Evolutionary conservation across 2,329 filamentous ascomycete species (phyloP).

Genomic region (Didymella arachidicola): DNA sequence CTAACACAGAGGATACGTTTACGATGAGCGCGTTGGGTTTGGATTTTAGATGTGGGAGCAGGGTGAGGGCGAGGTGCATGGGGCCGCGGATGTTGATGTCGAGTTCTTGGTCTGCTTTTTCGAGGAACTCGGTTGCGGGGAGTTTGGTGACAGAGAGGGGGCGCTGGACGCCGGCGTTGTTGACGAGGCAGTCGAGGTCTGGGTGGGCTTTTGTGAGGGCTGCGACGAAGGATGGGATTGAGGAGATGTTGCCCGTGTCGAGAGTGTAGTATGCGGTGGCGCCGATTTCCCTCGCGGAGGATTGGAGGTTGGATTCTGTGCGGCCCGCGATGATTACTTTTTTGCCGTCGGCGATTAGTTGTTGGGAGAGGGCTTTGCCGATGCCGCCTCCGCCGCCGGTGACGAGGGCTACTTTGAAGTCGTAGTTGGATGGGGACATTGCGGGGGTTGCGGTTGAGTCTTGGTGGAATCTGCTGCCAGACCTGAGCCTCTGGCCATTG

Average conservation of each 20-base stretch:
- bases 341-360: slow-evolving; percentile 56
- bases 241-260: slow-evolving; percentile 58
- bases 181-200: slow-evolving; percentile 65
- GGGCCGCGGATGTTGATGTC: slow-evolving; percentile 66
- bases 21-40: slow-evolving; percentile 57
- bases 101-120: slow-evolving; percentile 64
- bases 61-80: slow-evolving; percentile 61
- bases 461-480: neutral
- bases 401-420: slow-evolving; percentile 56
- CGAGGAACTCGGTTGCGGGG: slow-evolving; percentile 52
- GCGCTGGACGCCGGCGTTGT: slow-evolving; percentile 67
- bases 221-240: slow-evolving; percentile 57
- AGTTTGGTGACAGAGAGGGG: slow-evolving; percentile 58
- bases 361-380: slow-evolving; percentile 58
- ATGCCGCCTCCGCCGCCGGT: slow-evolving; percentile 61
- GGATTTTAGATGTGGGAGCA: slow-evolving; percentile 60
- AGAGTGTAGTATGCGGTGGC: slow-evolving; percentile 61
- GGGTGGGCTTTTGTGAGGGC: slow-evolving; percentile 60
- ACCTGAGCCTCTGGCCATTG: neutral
- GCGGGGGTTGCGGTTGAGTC: neutral
- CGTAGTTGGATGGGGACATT: slow-evolving; percentile 37
- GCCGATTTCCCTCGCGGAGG: slow-evolving; percentile 55
- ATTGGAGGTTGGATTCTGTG: slow-evolving; percentile 62
- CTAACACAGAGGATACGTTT: slow-evolving; percentile 64
- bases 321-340: slow-evolving; percentile 63